Conservation (phyloP, 2,329 filamentous ascomycete genomes). For the Fusarium concolor region DNA sequence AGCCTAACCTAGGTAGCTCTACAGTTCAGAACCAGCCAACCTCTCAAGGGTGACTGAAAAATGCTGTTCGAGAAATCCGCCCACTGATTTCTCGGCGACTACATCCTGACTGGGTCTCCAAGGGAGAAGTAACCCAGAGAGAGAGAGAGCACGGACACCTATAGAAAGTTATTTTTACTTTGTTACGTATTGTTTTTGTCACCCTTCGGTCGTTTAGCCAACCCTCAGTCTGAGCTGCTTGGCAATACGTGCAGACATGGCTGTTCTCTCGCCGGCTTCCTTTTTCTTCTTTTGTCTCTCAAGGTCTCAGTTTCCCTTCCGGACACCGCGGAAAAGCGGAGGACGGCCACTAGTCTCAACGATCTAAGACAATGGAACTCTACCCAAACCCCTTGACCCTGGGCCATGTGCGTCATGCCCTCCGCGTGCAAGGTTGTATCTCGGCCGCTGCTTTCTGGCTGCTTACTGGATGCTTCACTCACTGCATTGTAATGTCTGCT, state of each 20-base stretch:
- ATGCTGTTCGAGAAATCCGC: background rate
- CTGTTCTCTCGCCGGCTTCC: background rate
- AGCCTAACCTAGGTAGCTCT: background rate
- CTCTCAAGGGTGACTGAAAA: constrained; percentile 11
- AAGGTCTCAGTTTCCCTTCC: constrained; percentile 14
- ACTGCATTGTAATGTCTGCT: constrained; percentile 3
- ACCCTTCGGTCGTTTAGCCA: constrained; percentile 29
- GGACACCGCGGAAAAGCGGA: constrained; percentile 19
- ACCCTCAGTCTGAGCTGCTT: constrained; percentile 15
- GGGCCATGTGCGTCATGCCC: constrained; percentile 39
- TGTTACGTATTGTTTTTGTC: constrained; percentile 42
- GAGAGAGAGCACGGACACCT: constrained; percentile 36
- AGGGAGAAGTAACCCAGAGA: constrained; percentile 8
- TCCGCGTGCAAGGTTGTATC: constrained; percentile 21
- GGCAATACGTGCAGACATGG: constrained; percentile 6
- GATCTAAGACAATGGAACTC: constrained; percentile 20
- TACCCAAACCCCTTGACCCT: constrained; percentile 20
- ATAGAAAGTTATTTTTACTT: constrained; percentile 50
- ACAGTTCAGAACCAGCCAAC: background rate
- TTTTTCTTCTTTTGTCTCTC: constrained; percentile 13
- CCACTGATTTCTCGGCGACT: constrained; percentile 6
- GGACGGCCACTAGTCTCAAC: constrained; percentile 25
- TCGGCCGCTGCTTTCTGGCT: constrained; percentile 26
- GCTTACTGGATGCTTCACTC: background rate
- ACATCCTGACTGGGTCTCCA: constrained; percentile 2